Conservation (phyloP, 352 stramenopile species). For the Halophytophthora polymorphica region DNA sequence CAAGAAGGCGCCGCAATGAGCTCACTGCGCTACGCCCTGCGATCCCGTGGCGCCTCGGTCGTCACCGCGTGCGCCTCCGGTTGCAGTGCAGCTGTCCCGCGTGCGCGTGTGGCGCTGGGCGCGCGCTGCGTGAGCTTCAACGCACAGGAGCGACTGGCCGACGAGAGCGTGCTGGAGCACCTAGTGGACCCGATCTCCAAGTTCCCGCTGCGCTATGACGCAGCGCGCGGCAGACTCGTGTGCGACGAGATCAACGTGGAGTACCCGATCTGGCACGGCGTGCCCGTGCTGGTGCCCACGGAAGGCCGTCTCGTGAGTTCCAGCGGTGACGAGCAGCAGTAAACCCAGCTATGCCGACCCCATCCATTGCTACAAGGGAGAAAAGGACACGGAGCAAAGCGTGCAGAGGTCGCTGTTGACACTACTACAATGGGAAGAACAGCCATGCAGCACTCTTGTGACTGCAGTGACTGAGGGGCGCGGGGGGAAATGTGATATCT, state of each 20-base stretch:
- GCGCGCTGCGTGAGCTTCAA: constrained; percentile 18
- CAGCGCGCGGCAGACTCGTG: constrained; percentile 53
- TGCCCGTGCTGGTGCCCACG: constrained; percentile 69
- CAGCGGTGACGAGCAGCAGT: constrained; percentile 20
- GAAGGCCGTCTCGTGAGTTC: constrained; percentile 70
- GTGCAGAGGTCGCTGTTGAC: background rate
- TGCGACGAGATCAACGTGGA: constrained; percentile 81
- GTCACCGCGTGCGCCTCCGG: constrained; percentile 1
- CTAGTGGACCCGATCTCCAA: constrained; percentile 87
- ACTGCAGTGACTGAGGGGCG: background rate
- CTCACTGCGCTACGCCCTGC: too few species aligned
- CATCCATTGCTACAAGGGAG: background rate
- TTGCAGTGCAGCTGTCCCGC: background rate
- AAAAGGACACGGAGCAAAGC: background rate
- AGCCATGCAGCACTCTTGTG: too few species aligned
- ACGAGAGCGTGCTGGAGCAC: constrained; percentile 75
- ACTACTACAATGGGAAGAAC: too few species aligned
- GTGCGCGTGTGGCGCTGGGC: constrained; percentile 5
- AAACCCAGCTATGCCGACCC: background rate
- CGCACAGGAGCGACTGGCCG: constrained; percentile 25
- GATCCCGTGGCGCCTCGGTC: too few species aligned
- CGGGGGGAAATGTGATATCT: constrained; percentile 14
- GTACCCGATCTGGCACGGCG: constrained; percentile 77
- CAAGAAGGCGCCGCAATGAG: too few species aligned
- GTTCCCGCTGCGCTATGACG: constrained; percentile 72